Evolutionary conservation across 805 yeast genomes (phyloP).

Genomic region (Candida boleticola): DNA sequence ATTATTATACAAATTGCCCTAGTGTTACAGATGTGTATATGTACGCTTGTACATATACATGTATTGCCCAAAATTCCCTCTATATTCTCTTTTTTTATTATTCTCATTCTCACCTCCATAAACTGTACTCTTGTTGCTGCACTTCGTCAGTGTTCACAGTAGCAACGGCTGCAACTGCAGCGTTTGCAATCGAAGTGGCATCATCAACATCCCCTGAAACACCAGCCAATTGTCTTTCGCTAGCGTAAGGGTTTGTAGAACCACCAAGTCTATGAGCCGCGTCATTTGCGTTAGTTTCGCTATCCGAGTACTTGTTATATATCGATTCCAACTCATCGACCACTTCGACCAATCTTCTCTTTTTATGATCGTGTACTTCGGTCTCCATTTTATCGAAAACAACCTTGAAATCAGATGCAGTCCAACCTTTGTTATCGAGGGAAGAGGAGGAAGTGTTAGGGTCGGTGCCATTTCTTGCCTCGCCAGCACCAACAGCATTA

Average conservation of each 20-base stretch:
- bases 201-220: conserved; percentile 16
- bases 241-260: neutral
- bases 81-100: too few species aligned
- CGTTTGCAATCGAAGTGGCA: conserved; percentile 33
- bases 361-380: conserved; percentile 42
- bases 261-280: neutral
- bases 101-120: conserved; percentile 32
- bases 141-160: conserved; percentile 25
- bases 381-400: conserved; percentile 61
- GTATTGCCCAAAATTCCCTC: too few species aligned
- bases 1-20: too few species aligned
- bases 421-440: conserved; percentile 44
- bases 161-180: conserved; percentile 38
- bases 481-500: neutral
- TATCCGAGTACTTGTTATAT: neutral
- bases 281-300: neutral
- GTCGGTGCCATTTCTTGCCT: too few species aligned
- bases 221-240: conserved; percentile 1
- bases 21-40: too few species aligned
- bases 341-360: conserved; percentile 6
- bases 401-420: conserved; percentile 57
- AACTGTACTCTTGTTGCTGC: conserved; percentile 34
- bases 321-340: conserved; percentile 2
- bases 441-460: too few species aligned
- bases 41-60: too few species aligned